Evolutionary conservation across 1,139 yeast genomes (phyloP).

Genomic region (Sugiyamaella grinbergsii): DNA sequence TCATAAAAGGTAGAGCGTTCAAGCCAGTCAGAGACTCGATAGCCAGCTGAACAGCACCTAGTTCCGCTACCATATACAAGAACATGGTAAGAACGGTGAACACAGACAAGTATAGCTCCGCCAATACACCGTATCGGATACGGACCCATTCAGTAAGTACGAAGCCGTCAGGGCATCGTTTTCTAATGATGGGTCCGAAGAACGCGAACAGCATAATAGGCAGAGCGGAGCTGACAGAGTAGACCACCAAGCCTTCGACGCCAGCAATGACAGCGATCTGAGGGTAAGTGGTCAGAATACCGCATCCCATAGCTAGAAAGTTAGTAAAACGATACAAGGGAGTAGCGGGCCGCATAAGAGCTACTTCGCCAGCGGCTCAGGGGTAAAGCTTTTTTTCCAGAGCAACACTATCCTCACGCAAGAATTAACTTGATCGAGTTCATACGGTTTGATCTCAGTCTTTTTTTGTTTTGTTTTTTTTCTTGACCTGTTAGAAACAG

Average conservation of each 20-base stretch:
- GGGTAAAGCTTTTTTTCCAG: conserved; percentile 12
- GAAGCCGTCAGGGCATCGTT: conserved; percentile 84
- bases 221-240: conserved; percentile 76
- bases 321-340: too few relatives aligned
- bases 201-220: conserved; percentile 83
- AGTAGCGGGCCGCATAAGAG: too few relatives aligned
- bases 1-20: conserved; percentile 76
- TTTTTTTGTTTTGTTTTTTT: too few relatives aligned
- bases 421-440: conserved; percentile 88
- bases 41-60: conserved; percentile 76
- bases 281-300: conserved; percentile 81
- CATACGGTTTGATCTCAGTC: conserved; percentile 78
- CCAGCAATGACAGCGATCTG: conserved; percentile 87
- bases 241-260: conserved; percentile 81
- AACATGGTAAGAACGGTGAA: conserved; percentile 86
- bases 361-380: background rate
- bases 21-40: conserved; percentile 77
- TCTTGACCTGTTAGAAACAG: too few relatives aligned
- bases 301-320: conserved; percentile 80
- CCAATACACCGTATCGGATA: conserved; percentile 69
- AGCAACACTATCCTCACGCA: conserved; percentile 69
- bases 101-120: conserved; percentile 74
- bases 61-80: conserved; percentile 84
- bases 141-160: conserved; percentile 95
- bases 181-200: conserved; percentile 78